These are phyloP conservation scores for Ogataea allantospora DNA, from an alignment of 805 yeast genomes.

Conservation along the genomic window DNA sequence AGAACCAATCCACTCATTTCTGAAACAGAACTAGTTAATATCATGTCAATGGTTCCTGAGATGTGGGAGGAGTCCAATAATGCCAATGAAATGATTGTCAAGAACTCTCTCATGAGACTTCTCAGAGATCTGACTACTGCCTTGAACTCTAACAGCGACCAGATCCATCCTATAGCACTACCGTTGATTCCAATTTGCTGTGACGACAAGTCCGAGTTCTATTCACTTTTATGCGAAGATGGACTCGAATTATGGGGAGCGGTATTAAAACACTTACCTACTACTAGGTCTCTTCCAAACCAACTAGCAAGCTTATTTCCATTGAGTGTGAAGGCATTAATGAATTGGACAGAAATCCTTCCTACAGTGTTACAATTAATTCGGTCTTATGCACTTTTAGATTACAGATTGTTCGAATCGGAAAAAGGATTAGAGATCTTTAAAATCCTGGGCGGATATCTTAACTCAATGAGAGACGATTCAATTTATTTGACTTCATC, in stretches of 20 bases:
- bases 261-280: constrained; percentile 60
- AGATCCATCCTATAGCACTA: constrained; percentile 53
- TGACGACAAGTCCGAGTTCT: constrained; percentile 54
- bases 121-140: constrained; percentile 56
- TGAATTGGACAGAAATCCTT: constrained; percentile 71
- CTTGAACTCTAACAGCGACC: constrained; percentile 49
- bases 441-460: constrained; percentile 49
- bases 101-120: constrained; percentile 53
- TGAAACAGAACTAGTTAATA: constrained; percentile 46
- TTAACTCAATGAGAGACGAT: constrained; percentile 69
- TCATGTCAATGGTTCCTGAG: constrained; percentile 59
- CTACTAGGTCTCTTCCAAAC: constrained; percentile 31
- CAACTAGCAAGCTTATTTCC: constrained; percentile 47
- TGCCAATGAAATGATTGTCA: constrained; percentile 44
- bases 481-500: constrained; percentile 55
- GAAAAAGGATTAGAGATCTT: constrained; percentile 43
- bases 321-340: constrained; percentile 54
- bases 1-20: constrained; percentile 65
- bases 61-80: constrained; percentile 66
- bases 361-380: constrained; percentile 60
- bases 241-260: constrained; percentile 84
- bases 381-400: constrained; percentile 58
- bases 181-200: constrained; percentile 66
- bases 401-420: constrained; percentile 41
- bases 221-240: constrained; percentile 71